phyloP scores from a whole-genome alignment of 495 filamentous ascomycete genomes.

The Annulohypoxylon stygium region DNA sequence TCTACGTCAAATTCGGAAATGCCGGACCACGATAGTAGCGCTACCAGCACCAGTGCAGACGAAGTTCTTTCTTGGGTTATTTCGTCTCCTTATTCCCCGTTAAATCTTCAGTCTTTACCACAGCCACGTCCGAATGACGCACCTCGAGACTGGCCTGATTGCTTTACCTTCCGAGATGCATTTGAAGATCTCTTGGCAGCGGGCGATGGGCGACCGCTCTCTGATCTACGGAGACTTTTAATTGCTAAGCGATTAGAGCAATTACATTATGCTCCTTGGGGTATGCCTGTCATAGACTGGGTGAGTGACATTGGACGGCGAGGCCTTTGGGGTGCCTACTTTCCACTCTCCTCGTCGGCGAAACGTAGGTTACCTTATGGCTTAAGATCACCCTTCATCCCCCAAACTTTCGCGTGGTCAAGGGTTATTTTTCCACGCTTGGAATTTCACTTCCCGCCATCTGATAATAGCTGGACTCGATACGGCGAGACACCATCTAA shows the following conservation, averaged over 20 bases:
- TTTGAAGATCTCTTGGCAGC: conserved; percentile 58
- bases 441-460: not conserved
- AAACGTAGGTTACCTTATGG: conserved; percentile 22
- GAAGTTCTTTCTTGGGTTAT: conserved; percentile 44
- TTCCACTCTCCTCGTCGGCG: conserved; percentile 27
- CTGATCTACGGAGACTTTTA: conserved; percentile 14
- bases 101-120: conserved; percentile 48
- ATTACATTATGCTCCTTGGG: conserved; percentile 17
- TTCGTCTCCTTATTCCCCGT: conserved; percentile 54
- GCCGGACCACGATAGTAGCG: not conserved
- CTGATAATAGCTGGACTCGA: not conserved
- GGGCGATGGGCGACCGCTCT: conserved; percentile 44
- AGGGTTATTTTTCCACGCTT: conserved; percentile 10
- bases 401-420: not conserved
- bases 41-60: not conserved
- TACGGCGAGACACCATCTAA: not conserved
- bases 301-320: conserved; percentile 19
- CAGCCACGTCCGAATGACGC: conserved; percentile 48
- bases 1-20: conserved; percentile 1
- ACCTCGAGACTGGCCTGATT: conserved; percentile 34
- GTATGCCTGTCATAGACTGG: conserved; percentile 39
- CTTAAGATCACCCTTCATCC: conserved; percentile 9
- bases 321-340: conserved; percentile 47
- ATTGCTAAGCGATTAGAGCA: conserved; percentile 31
- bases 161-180: conserved; percentile 57